A percentile compares a stretch with the other conserved stretches of the same genome.
Conservation (phyloP, 2,329 filamentous ascomycete genomes). For the Penicillium sumatraense region DNA sequence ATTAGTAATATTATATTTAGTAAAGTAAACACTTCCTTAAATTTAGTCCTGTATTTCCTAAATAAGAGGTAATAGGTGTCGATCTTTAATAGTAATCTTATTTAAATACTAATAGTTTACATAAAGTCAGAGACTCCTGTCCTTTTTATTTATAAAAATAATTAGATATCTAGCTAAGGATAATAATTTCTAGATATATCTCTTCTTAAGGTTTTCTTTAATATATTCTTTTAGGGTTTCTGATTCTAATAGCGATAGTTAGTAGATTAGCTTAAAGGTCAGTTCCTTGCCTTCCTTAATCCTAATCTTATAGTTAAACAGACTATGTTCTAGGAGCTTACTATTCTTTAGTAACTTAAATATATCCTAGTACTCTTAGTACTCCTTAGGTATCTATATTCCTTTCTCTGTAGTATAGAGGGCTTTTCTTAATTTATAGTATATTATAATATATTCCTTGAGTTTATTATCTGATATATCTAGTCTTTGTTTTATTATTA, state of each 20-base stretch:
- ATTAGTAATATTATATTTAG: too few relatives aligned
- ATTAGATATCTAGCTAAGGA: slow-evolving; percentile 3
- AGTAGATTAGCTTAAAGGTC: not conserved
- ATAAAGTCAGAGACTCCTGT: not conserved
- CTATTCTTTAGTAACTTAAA: too few relatives aligned
- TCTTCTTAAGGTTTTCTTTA: slow-evolving; percentile 9
- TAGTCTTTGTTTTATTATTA: too few relatives aligned
- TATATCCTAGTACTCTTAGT: too few relatives aligned
- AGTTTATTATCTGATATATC: too few relatives aligned
- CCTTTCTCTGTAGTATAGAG: not conserved
- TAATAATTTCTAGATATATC: too few relatives aligned
- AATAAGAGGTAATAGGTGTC: too few relatives aligned
- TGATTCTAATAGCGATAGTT: not conserved
- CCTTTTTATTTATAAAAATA: slow-evolving; percentile 7
- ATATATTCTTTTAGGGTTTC: slow-evolving; percentile 7
- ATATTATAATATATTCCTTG: too few relatives aligned
- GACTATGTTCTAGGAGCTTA: too few relatives aligned
- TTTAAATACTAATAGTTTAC: not conserved
- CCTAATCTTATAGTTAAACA: slow-evolving; percentile 2
- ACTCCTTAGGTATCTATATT: slow-evolving; percentile 4
- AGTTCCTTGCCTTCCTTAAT: not conserved
- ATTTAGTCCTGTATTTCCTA: too few relatives aligned
- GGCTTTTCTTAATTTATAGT: not conserved
- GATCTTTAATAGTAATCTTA: too few relatives aligned
- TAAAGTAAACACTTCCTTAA: too few relatives aligned